Base-by-base conservation (phyloP, 164 flowering plant species). In the Paratinospora sagittata region DNA sequence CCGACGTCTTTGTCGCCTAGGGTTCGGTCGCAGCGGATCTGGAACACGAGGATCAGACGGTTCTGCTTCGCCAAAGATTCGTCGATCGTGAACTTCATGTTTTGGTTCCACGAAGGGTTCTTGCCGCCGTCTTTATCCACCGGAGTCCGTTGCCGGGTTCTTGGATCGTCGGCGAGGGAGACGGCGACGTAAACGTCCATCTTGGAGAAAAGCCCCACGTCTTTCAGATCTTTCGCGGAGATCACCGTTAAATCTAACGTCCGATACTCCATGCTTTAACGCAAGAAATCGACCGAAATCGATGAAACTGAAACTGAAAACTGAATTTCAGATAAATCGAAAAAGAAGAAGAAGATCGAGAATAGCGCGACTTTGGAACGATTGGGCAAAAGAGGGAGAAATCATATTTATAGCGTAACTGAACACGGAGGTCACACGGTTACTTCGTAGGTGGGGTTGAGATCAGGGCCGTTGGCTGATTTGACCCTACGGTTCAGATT, bases 1-100 rank as follows among this genome's bases (percentile, higher is more conserved):
- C 97, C 92, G 43, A 89, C 71, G 27, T 81, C 86, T 39, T 71
- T 80, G 70, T 89, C 90, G 24, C 92, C 89, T 26, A 88, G 70
- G 8, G 62, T 27, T 6, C 87, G 80, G n/a, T 85, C 84, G 61
- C 79, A 76, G 0, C 74, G 69, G 76, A 90, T 70, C 33, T 70
- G 75, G 76, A 89, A 75, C 36, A 72, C 70, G 39, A 87, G 83
- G 23, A 72, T 75, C 23, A 76, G 78, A 52, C 79, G 78, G 73
- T 76, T 78, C 65, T 68, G 67, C 58, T 65, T 76, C 3, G 77
- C 81, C 0, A 71, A 60, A 7, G 81, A 27, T 55, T 86, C 89
- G 70, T 83, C 80, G 70, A 89, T 67, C 37, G 77, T 64, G 81
- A 91, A 86, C 34, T 73, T 81, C 76, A 85, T 71, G 8, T 80